Conservation (phyloP, 176 grass and related monocot species). For the Oryza brachyantha region DNA sequence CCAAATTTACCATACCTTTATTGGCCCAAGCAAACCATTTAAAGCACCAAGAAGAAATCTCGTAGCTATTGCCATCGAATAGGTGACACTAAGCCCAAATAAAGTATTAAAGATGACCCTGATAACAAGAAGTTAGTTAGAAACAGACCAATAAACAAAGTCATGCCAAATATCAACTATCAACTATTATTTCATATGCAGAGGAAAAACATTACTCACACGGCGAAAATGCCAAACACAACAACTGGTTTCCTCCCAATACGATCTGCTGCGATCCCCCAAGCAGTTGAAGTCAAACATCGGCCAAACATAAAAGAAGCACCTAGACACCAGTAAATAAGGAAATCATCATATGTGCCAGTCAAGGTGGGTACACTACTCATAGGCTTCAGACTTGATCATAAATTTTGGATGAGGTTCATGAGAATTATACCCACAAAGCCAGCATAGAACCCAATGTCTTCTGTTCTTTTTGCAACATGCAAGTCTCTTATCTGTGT, state of each 20-base stretch:
- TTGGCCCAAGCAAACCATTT: conserved; percentile 84
- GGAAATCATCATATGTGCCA: background rate
- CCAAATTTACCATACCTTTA: conserved; percentile 56
- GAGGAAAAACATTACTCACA: conserved; percentile 67
- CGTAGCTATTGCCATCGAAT: conserved; percentile 90
- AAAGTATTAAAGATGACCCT: conserved; percentile 88
- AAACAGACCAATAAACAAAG: background rate
- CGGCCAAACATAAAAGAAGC: conserved; percentile 95
- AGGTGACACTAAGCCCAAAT: conserved; percentile 84
- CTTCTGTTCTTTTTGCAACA: conserved; percentile 85
- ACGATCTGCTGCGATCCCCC: conserved; percentile 82
- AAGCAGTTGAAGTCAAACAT: conserved; percentile 80
- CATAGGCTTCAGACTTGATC: background rate
- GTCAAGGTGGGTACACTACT: background rate
- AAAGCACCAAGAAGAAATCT: conserved; percentile 80
- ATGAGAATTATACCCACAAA: conserved; percentile 67
- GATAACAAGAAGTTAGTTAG: conserved; percentile 32
- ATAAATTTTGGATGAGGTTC: background rate
- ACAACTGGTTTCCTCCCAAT: conserved; percentile 89
- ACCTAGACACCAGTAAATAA: conserved; percentile 54
- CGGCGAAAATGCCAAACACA: conserved; percentile 63
- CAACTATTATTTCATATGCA: conserved; percentile 21
- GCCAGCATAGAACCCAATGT: conserved; percentile 97
- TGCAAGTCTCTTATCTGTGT: conserved; percentile 84
- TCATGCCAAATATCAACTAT: background rate